Evolutionary conservation across 2,329 filamentous ascomycete species (phyloP).

Genomic region (Calonectria hongkongensis): DNA sequence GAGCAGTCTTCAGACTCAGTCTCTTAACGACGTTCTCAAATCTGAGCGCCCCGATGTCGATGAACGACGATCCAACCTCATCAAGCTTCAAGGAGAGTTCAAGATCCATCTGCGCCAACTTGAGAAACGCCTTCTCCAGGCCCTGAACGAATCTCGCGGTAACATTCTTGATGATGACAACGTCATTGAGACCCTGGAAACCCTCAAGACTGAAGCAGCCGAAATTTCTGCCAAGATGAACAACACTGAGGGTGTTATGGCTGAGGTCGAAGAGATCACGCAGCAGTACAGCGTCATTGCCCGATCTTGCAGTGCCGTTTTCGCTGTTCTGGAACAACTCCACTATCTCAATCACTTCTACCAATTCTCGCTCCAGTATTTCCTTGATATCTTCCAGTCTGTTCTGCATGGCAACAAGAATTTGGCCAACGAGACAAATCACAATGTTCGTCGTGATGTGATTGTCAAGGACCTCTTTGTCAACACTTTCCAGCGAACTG

Average conservation of each 20-base stretch:
- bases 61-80: slow-evolving; percentile 95
- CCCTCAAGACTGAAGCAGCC: slow-evolving; percentile 96
- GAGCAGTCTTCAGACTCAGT: slow-evolving; percentile 98
- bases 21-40: slow-evolving; percentile 96
- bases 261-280: slow-evolving; percentile 96
- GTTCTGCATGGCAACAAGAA: slow-evolving; percentile 89
- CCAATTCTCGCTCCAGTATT: slow-evolving; percentile 98
- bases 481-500: slow-evolving; percentile 94
- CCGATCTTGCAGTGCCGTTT: slow-evolving; percentile 95
- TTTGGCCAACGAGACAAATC: slow-evolving; percentile 81
- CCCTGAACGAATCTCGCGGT: slow-evolving; percentile 96
- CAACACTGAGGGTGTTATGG: slow-evolving; percentile 98
- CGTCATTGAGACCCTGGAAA: slow-evolving; percentile 98
- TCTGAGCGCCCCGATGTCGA: slow-evolving; percentile 98
- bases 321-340: slow-evolving; percentile 95
- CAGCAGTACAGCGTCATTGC: slow-evolving; percentile 95
- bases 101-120: slow-evolving; percentile 97
- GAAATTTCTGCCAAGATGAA: slow-evolving; percentile 98
- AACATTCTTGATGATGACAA: slow-evolving; percentile 99
- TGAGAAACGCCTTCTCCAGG: slow-evolving; percentile 94
- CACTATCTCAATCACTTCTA: slow-evolving; percentile 99
- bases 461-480: slow-evolving; percentile 95
- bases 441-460: slow-evolving; percentile 87
- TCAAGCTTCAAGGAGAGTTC: slow-evolving; percentile 99
- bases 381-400: slow-evolving; percentile 96